phyloP scores from a whole-genome alignment of 257 asterid species.

The Eucommia ulmoides region DNA sequence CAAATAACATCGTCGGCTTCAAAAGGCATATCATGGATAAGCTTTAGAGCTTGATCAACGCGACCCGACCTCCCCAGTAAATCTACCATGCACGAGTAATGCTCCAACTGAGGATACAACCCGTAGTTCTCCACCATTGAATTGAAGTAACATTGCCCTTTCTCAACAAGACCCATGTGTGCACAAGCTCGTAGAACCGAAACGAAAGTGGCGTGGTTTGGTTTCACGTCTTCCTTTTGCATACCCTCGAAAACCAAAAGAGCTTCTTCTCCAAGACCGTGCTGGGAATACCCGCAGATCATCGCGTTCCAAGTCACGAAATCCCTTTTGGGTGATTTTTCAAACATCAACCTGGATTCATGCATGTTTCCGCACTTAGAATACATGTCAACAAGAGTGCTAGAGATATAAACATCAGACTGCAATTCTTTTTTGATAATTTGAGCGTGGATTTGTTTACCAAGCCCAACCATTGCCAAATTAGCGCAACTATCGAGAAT shows the following conservation, averaged over 20 bases:
- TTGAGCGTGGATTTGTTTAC: constrained; percentile 89
- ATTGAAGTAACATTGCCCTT: constrained; percentile 48
- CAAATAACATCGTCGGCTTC: constrained; percentile 74
- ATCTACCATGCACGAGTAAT: constrained; percentile 86
- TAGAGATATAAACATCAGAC: constrained; percentile 55
- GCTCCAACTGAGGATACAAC: constrained; percentile 68
- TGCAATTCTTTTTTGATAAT: constrained; percentile 71
- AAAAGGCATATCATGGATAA: constrained; percentile 72
- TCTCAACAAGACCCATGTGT: constrained; percentile 58
- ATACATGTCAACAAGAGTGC: constrained; percentile 95
- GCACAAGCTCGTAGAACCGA: constrained; percentile 92
- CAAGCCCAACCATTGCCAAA: constrained; percentile 69
- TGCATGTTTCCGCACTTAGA: constrained; percentile 80
- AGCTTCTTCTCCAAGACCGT: constrained; percentile 66
- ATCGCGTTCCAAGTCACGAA: constrained; percentile 84
- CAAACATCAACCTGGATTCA: constrained; percentile 57
- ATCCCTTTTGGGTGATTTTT: constrained; percentile 53
- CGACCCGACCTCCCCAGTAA: constrained; percentile 56
- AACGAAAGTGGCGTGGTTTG: constrained; percentile 78
- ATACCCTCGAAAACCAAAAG: constrained; percentile 40
- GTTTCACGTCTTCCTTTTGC: constrained; percentile 39
- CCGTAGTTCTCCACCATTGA: constrained; percentile 41
- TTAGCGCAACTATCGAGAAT: constrained; percentile 83
- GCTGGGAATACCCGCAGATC: constrained; percentile 77
- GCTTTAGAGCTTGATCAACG: constrained; percentile 48